phyloP scores from a whole-genome alignment of 2,329 filamentous ascomycete species.

The Apiospora phragmitis region DNA sequence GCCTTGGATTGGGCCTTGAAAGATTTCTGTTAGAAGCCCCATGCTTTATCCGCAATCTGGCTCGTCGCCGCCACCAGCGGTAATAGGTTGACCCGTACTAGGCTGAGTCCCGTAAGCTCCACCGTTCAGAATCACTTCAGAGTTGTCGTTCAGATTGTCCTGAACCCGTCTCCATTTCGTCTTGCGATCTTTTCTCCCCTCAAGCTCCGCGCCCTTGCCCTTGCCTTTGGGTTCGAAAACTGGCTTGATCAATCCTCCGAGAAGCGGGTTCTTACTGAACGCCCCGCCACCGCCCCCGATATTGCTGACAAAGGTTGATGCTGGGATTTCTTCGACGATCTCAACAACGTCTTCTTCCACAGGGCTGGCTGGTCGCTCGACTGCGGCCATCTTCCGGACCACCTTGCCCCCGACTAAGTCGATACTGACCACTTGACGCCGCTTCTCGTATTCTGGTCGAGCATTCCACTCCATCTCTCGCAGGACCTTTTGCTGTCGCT shows the following conservation, averaged over 20 bases:
- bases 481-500: constrained; percentile 80
- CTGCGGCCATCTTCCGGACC: constrained; percentile 67
- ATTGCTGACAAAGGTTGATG: constrained; percentile 28
- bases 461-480: constrained; percentile 86
- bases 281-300: constrained; percentile 48
- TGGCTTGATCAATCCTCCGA: constrained; percentile 66
- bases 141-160: constrained; percentile 60
- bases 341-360: constrained; percentile 38
- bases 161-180: constrained; percentile 61
- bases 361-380: constrained; percentile 59
- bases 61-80: constrained; percentile 32
- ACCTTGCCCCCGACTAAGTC: constrained; percentile 79
- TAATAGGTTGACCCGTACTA: constrained; percentile 11
- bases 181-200: constrained; percentile 43
- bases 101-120: constrained; percentile 47
- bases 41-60: constrained; percentile 38
- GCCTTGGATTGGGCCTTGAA: neutral
- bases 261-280: constrained; percentile 69
- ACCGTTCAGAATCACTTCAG: constrained; percentile 59
- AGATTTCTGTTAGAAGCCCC: neutral
- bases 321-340: constrained; percentile 28
- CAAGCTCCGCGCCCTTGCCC: constrained; percentile 47
- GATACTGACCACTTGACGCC: constrained; percentile 79
- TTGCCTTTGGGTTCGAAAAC: constrained; percentile 57
- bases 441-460: constrained; percentile 85